Percentiles rank a stretch among this genome's conserved stretches.
Evolutionary conservation across 257 asterid species (phyloP).

Genomic region (Ilex aquifolium): DNA sequence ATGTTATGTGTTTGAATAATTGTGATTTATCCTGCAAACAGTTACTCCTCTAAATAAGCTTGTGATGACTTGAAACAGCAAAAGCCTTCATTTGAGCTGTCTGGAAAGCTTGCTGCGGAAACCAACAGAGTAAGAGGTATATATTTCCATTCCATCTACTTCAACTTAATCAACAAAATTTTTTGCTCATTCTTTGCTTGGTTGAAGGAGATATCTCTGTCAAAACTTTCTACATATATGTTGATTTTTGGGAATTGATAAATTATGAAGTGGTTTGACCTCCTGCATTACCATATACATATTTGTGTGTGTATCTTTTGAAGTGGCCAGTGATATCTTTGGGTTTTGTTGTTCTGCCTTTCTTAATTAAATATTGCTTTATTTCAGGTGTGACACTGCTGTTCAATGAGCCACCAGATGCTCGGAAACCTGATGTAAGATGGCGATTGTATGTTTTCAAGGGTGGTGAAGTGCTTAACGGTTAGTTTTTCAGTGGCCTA

Average conservation of each 20-base stretch:
- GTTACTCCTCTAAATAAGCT: not conserved
- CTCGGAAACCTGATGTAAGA: slow-evolving; percentile 73
- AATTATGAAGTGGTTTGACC: not conserved
- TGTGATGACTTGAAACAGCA: slow-evolving; percentile 45
- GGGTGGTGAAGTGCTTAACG: slow-evolving; percentile 87
- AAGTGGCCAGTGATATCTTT: slow-evolving; percentile 2
- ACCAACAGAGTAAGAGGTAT: slow-evolving; percentile 89
- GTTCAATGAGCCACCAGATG: slow-evolving; percentile 94
- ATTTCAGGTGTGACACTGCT: slow-evolving; percentile 78
- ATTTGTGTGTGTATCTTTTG: not conserved
- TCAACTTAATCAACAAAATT: not conserved
- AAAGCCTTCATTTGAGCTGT: slow-evolving; percentile 95
- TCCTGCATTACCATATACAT: not conserved
- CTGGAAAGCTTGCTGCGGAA: slow-evolving; percentile 98
- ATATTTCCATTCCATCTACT: slow-evolving; percentile 8
- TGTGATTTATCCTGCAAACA: not conserved
- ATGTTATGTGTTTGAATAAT: no score
- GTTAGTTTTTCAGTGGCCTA: slow-evolving; percentile 25
- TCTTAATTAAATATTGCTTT: slow-evolving; percentile 21
- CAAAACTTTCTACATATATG: not conserved
- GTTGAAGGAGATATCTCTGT: not conserved
- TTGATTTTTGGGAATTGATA: not conserved
- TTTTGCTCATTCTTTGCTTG: not conserved
- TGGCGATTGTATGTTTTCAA: slow-evolving; percentile 96
- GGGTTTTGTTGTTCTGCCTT: not conserved